Conservation (phyloP, 2,329 filamentous ascomycete species). For the Stachybotrys elegans region DNA sequence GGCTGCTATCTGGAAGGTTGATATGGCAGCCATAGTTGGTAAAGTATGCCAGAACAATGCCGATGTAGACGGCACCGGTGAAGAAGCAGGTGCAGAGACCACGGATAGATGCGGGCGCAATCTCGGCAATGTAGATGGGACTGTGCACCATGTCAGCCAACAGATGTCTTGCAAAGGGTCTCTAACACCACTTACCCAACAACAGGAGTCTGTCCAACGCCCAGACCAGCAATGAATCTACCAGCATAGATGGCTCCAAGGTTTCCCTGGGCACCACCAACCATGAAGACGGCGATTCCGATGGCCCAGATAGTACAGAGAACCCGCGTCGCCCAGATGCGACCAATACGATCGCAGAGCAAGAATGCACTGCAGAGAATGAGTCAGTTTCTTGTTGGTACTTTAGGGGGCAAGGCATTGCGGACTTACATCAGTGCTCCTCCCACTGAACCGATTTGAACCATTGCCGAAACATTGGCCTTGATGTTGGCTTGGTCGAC, state of each 20-base stretch:
- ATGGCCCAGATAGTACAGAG: conserved; percentile 53
- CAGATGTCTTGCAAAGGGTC: no score
- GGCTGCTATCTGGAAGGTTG: conserved; percentile 40
- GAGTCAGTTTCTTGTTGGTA: neutral
- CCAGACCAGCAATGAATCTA: conserved; percentile 60
- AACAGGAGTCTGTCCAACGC: conserved; percentile 62
- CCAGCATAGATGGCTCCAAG: conserved; percentile 58
- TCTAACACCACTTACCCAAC: conserved; percentile 38
- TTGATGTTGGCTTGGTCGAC: conserved; percentile 61
- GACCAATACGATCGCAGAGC: conserved; percentile 56
- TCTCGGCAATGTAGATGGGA: conserved; percentile 69
- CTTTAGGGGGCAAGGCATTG: no score
- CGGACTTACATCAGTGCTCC: conserved; percentile 54
- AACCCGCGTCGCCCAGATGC: conserved; percentile 56
- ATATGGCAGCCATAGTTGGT: conserved; percentile 58
- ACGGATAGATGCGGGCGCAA: conserved; percentile 62
- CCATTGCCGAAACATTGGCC: conserved; percentile 76
- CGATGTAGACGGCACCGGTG: conserved; percentile 60
- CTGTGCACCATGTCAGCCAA: no score
- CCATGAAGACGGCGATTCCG: conserved; percentile 55
- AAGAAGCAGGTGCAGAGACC: conserved; percentile 64
- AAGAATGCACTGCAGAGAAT: conserved; percentile 44
- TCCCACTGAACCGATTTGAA: conserved; percentile 70
- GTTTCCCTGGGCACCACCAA: conserved; percentile 42
- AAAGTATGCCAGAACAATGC: conserved; percentile 76